Conservation (phyloP, 1,284 basidiomycete species). For the Moesziomyces parantarcticus region DNA sequence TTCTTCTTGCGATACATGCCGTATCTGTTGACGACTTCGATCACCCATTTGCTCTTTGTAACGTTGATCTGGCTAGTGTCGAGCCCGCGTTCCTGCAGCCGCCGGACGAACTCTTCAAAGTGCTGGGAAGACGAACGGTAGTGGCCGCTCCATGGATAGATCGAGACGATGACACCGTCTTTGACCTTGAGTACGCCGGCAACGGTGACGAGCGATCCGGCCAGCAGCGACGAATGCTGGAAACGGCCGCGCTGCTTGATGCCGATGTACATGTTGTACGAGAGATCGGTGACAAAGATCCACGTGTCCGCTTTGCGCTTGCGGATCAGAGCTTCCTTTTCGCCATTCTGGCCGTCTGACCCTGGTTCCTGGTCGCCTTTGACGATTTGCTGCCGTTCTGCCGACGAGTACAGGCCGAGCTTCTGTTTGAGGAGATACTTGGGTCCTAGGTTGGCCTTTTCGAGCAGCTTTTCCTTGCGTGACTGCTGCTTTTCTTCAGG, state of each 20-base stretch:
- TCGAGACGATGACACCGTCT: constrained; percentile 50
- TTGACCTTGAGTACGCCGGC: constrained; percentile 52
- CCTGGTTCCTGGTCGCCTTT: constrained; percentile 9
- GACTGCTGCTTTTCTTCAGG: constrained; percentile 43
- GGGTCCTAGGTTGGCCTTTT: constrained; percentile 42
- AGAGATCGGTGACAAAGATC: constrained; percentile 52
- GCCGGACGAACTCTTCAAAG: constrained; percentile 46
- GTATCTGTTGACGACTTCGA: constrained; percentile 51
- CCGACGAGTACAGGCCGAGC: constrained; percentile 34
- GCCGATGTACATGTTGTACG: constrained; percentile 52
- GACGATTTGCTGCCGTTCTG: constrained; percentile 40
- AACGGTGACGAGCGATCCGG: constrained; percentile 45
- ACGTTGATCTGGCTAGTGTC: constrained; percentile 52
- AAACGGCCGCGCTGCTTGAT: constrained; percentile 55
- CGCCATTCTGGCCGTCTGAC: not conserved
- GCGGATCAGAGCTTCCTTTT: constrained; percentile 34
- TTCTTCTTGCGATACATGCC: constrained; percentile 50
- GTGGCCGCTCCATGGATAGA: constrained; percentile 53
- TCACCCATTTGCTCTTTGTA: constrained; percentile 48
- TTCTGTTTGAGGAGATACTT: constrained; percentile 48
- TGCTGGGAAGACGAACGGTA: constrained; percentile 49
- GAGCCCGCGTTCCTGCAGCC: constrained; percentile 38
- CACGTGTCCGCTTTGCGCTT: constrained; percentile 36
- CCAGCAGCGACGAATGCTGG: constrained; percentile 52
- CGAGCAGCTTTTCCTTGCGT: constrained; percentile 33